Conservation (phyloP, 176 grass and related monocot genomes). For the Hyparrhenia diplandra region DNA sequence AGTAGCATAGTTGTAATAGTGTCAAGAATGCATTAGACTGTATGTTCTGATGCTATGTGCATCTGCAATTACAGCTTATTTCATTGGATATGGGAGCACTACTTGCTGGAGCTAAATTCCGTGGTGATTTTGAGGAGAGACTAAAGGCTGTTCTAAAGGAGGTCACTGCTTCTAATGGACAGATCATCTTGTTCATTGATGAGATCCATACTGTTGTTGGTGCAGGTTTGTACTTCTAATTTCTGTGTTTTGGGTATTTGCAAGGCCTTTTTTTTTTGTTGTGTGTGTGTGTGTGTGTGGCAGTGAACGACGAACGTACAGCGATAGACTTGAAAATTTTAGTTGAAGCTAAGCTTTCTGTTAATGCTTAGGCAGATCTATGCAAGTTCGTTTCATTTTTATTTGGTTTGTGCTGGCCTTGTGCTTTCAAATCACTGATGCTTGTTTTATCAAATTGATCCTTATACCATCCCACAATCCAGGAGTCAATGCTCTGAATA, state of each 20-base stretch:
- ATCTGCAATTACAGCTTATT: slow-evolving; percentile 59
- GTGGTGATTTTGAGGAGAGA: slow-evolving; percentile 46
- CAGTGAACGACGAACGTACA: background rate
- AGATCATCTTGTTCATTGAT: slow-evolving; percentile 97
- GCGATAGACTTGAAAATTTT: background rate
- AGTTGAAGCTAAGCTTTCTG: too few species aligned
- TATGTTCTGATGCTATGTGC: slow-evolving; percentile 12
- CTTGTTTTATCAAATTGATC: background rate
- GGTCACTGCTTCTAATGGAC: slow-evolving; percentile 87
- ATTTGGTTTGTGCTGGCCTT: background rate
- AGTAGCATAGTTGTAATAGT: background rate
- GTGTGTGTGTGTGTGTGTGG: too few species aligned
- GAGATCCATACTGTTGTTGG: slow-evolving; percentile 97
- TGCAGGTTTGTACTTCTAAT: slow-evolving; percentile 55
- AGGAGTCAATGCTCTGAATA: background rate
- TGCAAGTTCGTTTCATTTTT: background rate
- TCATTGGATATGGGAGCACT: slow-evolving; percentile 95
- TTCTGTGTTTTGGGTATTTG: background rate
- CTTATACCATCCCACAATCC: background rate
- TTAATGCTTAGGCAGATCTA: background rate
- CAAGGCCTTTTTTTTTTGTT: background rate
- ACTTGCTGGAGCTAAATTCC: slow-evolving; percentile 79
- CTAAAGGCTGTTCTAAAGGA: slow-evolving; percentile 95
- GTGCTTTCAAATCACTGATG: background rate
- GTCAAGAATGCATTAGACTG: background rate